Conservation (phyloP, 495 filamentous ascomycete species). For the Aspergillus ostianus region DNA sequence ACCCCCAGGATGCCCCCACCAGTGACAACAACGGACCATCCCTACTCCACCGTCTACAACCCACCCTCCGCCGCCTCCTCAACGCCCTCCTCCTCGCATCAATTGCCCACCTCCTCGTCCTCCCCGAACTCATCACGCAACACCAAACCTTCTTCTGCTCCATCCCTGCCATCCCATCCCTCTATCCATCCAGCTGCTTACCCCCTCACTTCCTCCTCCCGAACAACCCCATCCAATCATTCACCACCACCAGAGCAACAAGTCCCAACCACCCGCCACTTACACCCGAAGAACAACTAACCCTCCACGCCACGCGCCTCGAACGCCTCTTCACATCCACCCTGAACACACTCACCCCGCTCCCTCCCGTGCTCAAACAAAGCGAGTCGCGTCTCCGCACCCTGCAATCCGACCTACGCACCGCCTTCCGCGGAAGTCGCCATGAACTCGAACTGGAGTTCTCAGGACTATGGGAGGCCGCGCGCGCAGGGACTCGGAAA, state of each 20-base stretch:
- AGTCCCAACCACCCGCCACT: constrained; percentile 34
- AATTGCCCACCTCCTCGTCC: constrained; percentile 38
- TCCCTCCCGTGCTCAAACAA: constrained; percentile 25
- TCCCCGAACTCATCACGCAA: constrained; percentile 43
- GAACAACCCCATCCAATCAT: constrained; percentile 4
- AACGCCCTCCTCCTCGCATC: constrained; percentile 34
- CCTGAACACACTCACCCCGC: neutral
- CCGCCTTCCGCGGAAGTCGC: constrained; percentile 31
- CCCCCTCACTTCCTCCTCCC: constrained; percentile 11
- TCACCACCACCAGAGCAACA: constrained; percentile 22
- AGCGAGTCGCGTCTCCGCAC: constrained; percentile 34
- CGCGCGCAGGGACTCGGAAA: constrained; percentile 34
- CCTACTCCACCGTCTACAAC: constrained; percentile 10
- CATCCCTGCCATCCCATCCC: constrained; percentile 23
- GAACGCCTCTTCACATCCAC: neutral
- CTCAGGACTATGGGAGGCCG: constrained; percentile 35
- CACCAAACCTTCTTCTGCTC: constrained; percentile 35
- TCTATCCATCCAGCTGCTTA: constrained; percentile 39
- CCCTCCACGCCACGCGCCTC: constrained; percentile 18
- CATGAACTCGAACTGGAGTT: constrained; percentile 46
- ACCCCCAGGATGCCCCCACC: neutral
- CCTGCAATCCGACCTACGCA: constrained; percentile 31
- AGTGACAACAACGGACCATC: neutral
- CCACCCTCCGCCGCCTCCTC: constrained; percentile 24
- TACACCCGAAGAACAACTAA: constrained; percentile 31